Evolutionary conservation across 805 yeast genomes (phyloP), one percentile per base, ranked within the genome.

Genomic region (Tanozyma kutaoensis): DNA sequence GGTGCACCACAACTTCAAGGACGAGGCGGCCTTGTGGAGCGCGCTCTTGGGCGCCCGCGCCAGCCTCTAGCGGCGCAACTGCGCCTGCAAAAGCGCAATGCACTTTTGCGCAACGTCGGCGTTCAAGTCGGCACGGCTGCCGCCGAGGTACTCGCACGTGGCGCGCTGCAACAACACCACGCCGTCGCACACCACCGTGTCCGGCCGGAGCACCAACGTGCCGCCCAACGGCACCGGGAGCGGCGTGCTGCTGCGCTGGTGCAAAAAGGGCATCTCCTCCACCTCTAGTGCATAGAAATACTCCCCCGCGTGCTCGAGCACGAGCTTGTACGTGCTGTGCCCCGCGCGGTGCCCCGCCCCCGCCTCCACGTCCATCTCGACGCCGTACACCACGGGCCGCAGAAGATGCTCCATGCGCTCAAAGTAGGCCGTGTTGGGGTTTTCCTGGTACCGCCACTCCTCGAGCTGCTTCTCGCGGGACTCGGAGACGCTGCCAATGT

Each of bases 1-100:
- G 35, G 76, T 88, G 17, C 84, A 81, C 47, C 95, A 86, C 45
- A 88, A 86, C 44, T 84, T 65, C 52, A 69, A 70, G 25, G 66
- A 75, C 29, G 82, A 75, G 40, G 57, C 64, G 32, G 93, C 75
- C 1, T 61, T 85, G 27, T 85, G 96, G 96, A 75, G 73, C 14
- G 39, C 70, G 27, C 49, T 80, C 26, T 47, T 68, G n/a, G n/a
- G n/a, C n/a, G n/a, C n/a, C n/a, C n/a, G n/a, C n/a, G n/a, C n/a
- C n/a, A n/a, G n/a, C n/a, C n/a, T n/a, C n/a, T n/a, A n/a, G n/a
- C n/a, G n/a, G n/a, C n/a, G n/a, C n/a, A n/a, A n/a, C n/a, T n/a
- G n/a, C n/a, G n/a, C n/a, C 24, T 22, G 15, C 24, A 12, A 11
- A 6, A 12, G 13, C 4, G 15, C 16, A 14, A 39, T 33, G 23